phyloP scores from a whole-genome alignment of 805 yeast genomes.

The Lachancea quebecensis region DNA sequence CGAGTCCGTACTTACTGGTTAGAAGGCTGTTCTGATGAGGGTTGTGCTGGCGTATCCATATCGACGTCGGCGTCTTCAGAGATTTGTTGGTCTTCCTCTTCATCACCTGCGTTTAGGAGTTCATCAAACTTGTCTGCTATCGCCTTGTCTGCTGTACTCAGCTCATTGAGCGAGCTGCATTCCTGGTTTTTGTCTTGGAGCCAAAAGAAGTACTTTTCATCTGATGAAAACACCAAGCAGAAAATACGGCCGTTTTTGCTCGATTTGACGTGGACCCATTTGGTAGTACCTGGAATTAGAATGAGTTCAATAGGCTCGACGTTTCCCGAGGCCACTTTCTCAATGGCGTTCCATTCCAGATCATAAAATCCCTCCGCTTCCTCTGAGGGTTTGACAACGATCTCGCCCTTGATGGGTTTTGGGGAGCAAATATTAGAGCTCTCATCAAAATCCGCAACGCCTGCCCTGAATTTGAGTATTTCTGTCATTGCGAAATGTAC shows the following conservation, averaged over 20 bases:
- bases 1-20: conserved; percentile 7
- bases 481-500: conserved; percentile 2
- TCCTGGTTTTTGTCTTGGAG: conserved; percentile 62
- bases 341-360: conserved; percentile 30
- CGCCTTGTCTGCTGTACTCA: conserved; percentile 51
- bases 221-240: conserved; percentile 60
- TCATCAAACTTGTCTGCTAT: conserved; percentile 45
- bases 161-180: conserved; percentile 38
- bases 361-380: conserved; percentile 31
- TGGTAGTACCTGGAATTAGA: conserved; percentile 79
- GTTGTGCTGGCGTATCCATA: conserved; percentile 9
- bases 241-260: conserved; percentile 74
- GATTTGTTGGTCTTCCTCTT: conserved; percentile 17
- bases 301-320: conserved; percentile 39
- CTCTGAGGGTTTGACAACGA: conserved; percentile 28
- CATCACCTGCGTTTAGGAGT: conserved; percentile 35
- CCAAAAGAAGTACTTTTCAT: conserved; percentile 57
- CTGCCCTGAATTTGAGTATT: conserved; percentile 50
- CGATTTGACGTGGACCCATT: conserved; percentile 61
- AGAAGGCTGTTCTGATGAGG: conserved; percentile 1
- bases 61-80: conserved; percentile 15
- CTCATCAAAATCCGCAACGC: conserved; percentile 53
- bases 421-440: conserved; percentile 51
- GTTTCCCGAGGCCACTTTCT: conserved; percentile 23
- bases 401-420: conserved; percentile 47